Base-by-base conservation (phyloP, 2,329 filamentous ascomycete genomes). In the Endoconidiophora polonica region DNA sequence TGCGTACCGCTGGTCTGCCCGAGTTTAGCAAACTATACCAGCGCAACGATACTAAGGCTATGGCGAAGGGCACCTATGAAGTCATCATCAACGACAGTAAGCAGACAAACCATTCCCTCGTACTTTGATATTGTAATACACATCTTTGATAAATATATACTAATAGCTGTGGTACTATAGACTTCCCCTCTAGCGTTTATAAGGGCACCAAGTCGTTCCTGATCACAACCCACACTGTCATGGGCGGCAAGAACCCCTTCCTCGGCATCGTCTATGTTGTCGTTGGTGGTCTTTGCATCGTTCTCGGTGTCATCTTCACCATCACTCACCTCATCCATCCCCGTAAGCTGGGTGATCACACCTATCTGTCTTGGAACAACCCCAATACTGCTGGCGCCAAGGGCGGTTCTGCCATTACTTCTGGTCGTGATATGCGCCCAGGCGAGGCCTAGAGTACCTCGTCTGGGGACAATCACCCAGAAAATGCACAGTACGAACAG, bases 321-420 rank as follows among this genome's bases (percentile, higher is more conserved):
- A 74, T 86, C 54, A 88, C 86, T 0, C 88, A 96, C 67, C 72
- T 96, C 56, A 79, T 98, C 65, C 88, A 84, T 62, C 91, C 91
- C 55, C 82, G 91, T 60, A 98, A 96, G 83, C 76, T 98, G 40
- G 91, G 91, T 54, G 91, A 98, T 64, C 91, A 96, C 65, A 95
- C 87, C 6, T 96, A 98, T 63, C 74, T 98, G 45, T 91, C 86
- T 22, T 98, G 91, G 91, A 95, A 96, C 63, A 77, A 77, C 52
- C 68, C 66, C 1, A 71, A 72, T 2, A 57, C 65, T n/a, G 56
- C 63, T 54, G 69, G 70, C 59, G 59, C 65, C 14, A 60, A 60
- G 7, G 41, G 44, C 7, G 63, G 67, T 12, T 38, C n/a, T 33
- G 71, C 66, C 54, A 62, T 69, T 59, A 68, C 72, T 24, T 68